phyloP scores from a whole-genome alignment of 805 yeast species.

The Ogataea corticis region DNA sequence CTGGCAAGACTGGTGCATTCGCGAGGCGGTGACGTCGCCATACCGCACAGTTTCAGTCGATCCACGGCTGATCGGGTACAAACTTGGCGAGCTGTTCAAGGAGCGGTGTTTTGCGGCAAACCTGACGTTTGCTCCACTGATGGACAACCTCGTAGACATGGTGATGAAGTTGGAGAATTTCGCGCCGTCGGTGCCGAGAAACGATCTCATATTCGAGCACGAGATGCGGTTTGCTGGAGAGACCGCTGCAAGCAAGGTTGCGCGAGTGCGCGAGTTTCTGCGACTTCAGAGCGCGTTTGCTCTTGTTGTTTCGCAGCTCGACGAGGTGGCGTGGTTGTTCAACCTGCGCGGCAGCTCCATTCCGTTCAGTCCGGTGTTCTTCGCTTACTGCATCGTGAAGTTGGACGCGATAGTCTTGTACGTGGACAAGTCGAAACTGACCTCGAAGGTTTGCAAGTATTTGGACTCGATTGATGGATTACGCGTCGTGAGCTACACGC shows the following conservation, averaged over 20 bases:
- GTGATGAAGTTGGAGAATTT: constrained; percentile 57
- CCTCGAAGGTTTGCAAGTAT: constrained; percentile 22
- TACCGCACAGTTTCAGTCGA: constrained; percentile 74
- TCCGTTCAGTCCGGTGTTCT: constrained; percentile 84
- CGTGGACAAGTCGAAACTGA: constrained; percentile 44
- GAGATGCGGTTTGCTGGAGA: constrained; percentile 45
- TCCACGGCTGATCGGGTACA: constrained; percentile 66
- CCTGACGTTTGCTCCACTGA: constrained; percentile 50
- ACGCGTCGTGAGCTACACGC: constrained; percentile 50
- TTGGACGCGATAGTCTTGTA: constrained; percentile 39
- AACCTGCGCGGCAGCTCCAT: constrained; percentile 66
- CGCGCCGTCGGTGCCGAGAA: constrained; percentile 16
- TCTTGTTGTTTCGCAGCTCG: constrained; percentile 51
- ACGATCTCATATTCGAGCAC: constrained; percentile 37
- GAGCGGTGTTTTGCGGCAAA: constrained; percentile 35
- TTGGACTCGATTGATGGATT: constrained; percentile 28
- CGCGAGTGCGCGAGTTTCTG: constrained; percentile 31
- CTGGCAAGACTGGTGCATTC: constrained; percentile 80
- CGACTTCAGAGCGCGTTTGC: constrained; percentile 37
- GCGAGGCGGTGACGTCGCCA: constrained; percentile 49
- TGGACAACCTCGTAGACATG: constrained; percentile 67
- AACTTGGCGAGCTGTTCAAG: constrained; percentile 43
- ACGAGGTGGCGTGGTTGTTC: constrained; percentile 54
- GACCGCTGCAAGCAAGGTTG: constrained; percentile 37
- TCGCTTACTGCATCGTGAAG: constrained; percentile 57